Conservation (phyloP, 2,329 filamentous ascomycete species). For the Aurifilum marmelostoma region DNA sequence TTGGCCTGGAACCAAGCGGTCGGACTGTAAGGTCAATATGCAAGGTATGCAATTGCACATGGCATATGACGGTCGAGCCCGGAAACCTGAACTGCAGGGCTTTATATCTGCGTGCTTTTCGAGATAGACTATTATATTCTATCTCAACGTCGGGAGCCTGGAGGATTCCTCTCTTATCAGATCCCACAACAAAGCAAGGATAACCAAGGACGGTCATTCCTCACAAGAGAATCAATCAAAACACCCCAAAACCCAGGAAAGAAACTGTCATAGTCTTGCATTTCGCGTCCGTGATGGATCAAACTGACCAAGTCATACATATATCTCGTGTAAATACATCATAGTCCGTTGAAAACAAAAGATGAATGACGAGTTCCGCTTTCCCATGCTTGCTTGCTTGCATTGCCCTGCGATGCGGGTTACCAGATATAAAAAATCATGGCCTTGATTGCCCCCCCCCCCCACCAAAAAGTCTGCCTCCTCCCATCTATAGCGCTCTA, state of each 20-base stretch:
- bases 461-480: background rate
- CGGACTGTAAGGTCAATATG: too few relatives aligned
- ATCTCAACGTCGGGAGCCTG: background rate
- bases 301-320: slow-evolving; percentile 13
- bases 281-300: slow-evolving; percentile 21
- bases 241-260: background rate
- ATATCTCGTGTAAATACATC: slow-evolving; percentile 24
- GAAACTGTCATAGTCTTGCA: slow-evolving; percentile 24
- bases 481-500: background rate
- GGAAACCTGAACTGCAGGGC: background rate
- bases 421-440: slow-evolving; percentile 11
- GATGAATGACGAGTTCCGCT: slow-evolving; percentile 11
- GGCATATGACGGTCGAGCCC: background rate
- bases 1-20: background rate
- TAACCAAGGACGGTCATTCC: background rate
- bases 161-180: background rate
- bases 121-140: background rate
- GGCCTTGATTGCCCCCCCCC: background rate
- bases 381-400: slow-evolving; percentile 16
- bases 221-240: background rate
- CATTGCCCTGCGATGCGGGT: slow-evolving; percentile 16
- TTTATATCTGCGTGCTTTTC: background rate
- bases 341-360: slow-evolving; percentile 21
- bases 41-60: background rate
- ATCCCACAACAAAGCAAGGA: background rate